Base-by-base conservation (phyloP, 441 rosid species). In the Breynia disticha region DNA sequence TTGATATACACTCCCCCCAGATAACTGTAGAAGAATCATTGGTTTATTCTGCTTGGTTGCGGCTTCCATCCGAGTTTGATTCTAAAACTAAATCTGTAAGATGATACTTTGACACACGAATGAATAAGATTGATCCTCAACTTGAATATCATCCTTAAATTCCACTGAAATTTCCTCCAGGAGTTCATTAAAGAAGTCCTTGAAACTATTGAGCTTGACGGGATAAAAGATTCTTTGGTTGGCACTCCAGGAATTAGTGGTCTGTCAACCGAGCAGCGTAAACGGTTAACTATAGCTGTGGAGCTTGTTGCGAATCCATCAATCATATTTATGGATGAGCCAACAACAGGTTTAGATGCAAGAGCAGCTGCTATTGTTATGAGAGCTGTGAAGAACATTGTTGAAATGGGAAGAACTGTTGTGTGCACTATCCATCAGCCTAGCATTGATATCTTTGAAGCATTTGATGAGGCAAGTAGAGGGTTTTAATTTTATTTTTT, bases 401-500 rank as follows among this genome's bases (percentile, higher is more conserved):
- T 77, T 42, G 78, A 72, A 58, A 83, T 81, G 0, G 87, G 87
- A 57, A 73, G 90, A 61, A 83, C 90, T 5, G 70, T 79, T 41
- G 90, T 83, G 17, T 83, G 90, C 73, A 80, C 84, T 32, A 83
- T 83, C 65, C 90, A 83, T 57, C 90, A 83, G 63, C 90, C 90
- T 7, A 76, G 90, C 60, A 80, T 79, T 32, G 79, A 80, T 21
- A 74, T 80, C 18, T 80, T 83, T 42, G 90, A 80, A 65, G 67
- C 87, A 14, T 80, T 84, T 69, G 91, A 81, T 48, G 89, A 79
- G 72, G 82, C 77, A 62, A 54, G 21, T 4, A 35, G 16, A 24
- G 35, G 5, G 5, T 28, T 28, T 4, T 28, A 28, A 28, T 9
- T 28, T 28, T 28, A 28, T 9, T 28, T 28, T 28, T 4, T 3